A percentile compares a stretch with the other conserved stretches of the same genome.
These are phyloP conservation scores for Moricandia arvensis DNA, from an alignment of 345 rosid species.

Conservation along the genomic window DNA sequence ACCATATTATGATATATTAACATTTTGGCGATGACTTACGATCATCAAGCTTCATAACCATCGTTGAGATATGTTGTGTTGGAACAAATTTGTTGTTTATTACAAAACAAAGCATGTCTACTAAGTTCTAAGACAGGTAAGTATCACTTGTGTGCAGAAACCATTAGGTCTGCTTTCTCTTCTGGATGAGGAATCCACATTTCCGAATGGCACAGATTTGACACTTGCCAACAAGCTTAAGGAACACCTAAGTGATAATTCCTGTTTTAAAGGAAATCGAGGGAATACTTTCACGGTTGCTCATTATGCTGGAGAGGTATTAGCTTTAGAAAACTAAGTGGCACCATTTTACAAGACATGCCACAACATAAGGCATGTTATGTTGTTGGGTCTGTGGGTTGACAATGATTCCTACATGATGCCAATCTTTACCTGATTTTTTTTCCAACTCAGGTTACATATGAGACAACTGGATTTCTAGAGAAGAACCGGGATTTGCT, in stretches of 20 bases:
- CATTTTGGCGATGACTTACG: neutral
- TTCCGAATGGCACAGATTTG: constrained; percentile 92
- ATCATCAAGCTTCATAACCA: constrained; percentile 20
- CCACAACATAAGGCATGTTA: neutral
- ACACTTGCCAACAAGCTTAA: constrained; percentile 94
- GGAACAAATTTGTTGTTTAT: neutral
- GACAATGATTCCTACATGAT: constrained; percentile 25
- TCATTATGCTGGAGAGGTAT: constrained; percentile 98
- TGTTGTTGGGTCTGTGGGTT: constrained; percentile 6
- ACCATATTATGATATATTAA: neutral
- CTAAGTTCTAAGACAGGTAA: constrained; percentile 10
- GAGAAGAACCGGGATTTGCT: constrained; percentile 94
- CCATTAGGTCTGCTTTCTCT: constrained; percentile 88
- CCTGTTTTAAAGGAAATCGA: constrained; percentile 78
- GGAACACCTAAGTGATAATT: constrained; percentile 67
- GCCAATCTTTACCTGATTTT: constrained; percentile 30
- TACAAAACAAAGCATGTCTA: neutral
- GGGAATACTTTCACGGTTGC: constrained; percentile 69
- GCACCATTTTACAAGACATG: constrained; percentile 17
- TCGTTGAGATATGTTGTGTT: neutral
- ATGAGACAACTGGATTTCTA: constrained; percentile 89
- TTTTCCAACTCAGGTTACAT: constrained; percentile 59
- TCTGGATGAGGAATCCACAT: constrained; percentile 92
- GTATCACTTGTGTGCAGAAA: constrained; percentile 56
- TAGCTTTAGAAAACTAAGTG: constrained; percentile 9